Percentiles rank a stretch among this genome's conserved stretches.
phyloP scores from a whole-genome alignment of 2,329 filamentous ascomycete genomes.

The Ascocoryne sarcoides region DNA sequence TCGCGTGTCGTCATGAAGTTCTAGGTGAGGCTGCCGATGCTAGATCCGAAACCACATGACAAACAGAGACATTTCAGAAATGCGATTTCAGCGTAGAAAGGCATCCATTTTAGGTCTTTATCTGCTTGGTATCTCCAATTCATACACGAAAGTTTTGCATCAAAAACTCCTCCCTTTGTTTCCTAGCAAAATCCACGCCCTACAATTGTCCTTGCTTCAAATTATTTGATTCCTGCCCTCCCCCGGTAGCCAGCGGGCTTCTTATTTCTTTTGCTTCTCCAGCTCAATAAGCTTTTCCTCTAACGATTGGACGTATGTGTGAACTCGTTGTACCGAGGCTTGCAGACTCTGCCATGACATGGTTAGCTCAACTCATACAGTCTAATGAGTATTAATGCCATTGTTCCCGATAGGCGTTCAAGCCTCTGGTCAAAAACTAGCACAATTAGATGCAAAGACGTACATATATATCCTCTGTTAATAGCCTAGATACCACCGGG shows the following conservation, averaged over 20 bases:
- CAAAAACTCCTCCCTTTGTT: neutral
- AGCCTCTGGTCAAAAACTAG: too few relatives aligned
- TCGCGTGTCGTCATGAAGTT: slow-evolving; percentile 1
- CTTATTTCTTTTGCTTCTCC: slow-evolving; percentile 51
- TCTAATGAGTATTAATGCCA: too few relatives aligned
- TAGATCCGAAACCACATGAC: neutral
- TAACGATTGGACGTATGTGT: slow-evolving; percentile 70
- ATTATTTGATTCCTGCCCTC: too few relatives aligned
- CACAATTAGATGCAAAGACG: slow-evolving; percentile 38
- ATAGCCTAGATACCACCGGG: slow-evolving; percentile 45
- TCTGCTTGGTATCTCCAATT: slow-evolving; percentile 13
- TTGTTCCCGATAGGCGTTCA: too few relatives aligned
- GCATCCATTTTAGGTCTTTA: neutral
- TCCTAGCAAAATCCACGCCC: neutral
- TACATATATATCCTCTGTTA: slow-evolving; percentile 95
- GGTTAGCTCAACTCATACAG: slow-evolving; percentile 8
- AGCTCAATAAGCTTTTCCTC: slow-evolving; percentile 68
- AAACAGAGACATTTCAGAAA: neutral
- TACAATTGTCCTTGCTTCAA: too few relatives aligned
- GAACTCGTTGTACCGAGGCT: slow-evolving; percentile 76
- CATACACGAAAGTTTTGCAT: slow-evolving; percentile 4
- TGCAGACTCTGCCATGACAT: slow-evolving; percentile 60
- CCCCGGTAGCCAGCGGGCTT: too few relatives aligned
- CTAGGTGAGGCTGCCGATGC: slow-evolving; percentile 9
- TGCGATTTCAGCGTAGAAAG: too few relatives aligned